Evolutionary conservation across 1,284 basidiomycete species (phyloP).

Genomic region (Rhodotorula sp.): DNA sequence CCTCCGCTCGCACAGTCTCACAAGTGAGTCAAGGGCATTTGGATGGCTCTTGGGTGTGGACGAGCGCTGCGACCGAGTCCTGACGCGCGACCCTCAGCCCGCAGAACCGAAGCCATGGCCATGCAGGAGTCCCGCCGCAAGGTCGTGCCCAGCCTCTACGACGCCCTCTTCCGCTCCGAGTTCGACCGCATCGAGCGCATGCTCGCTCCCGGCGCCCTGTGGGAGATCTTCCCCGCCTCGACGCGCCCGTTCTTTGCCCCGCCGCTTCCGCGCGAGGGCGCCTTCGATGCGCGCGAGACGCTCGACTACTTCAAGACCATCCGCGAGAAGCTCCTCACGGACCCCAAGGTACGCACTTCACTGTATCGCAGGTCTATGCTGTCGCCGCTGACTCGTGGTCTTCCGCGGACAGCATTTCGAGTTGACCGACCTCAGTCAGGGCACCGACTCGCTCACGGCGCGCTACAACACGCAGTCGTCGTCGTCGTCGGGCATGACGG

Average conservation of each 20-base stretch:
- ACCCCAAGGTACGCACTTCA: not conserved
- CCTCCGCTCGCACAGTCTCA: too few species aligned
- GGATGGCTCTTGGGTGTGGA: too few species aligned
- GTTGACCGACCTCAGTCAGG: not conserved
- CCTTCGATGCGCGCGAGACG: slow-evolving; percentile 7
- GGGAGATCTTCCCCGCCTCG: slow-evolving; percentile 1
- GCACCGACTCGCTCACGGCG: slow-evolving; percentile 9
- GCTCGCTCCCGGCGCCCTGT: not conserved
- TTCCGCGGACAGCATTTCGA: not conserved
- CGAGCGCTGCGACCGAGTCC: too few species aligned
- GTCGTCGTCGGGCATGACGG: too few species aligned
- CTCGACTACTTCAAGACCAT: slow-evolving; percentile 6
- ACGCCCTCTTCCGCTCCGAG: not conserved
- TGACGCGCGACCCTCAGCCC: not conserved
- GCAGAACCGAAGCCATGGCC: not conserved
- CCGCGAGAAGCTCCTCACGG: slow-evolving; percentile 10
- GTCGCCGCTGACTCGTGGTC: not conserved
- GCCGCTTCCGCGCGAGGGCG: not conserved
- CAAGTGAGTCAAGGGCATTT: too few species aligned
- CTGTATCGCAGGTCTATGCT: not conserved
- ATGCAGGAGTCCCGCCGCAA: slow-evolving; percentile 2
- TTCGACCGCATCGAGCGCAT: not conserved
- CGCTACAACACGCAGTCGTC: not conserved
- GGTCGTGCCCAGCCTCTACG: slow-evolving; percentile 7
- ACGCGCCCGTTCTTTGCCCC: slow-evolving; percentile 10